These are phyloP conservation scores for Nicotiana otophora DNA, from an alignment of 257 asterid species.

Conservation along the genomic window DNA sequence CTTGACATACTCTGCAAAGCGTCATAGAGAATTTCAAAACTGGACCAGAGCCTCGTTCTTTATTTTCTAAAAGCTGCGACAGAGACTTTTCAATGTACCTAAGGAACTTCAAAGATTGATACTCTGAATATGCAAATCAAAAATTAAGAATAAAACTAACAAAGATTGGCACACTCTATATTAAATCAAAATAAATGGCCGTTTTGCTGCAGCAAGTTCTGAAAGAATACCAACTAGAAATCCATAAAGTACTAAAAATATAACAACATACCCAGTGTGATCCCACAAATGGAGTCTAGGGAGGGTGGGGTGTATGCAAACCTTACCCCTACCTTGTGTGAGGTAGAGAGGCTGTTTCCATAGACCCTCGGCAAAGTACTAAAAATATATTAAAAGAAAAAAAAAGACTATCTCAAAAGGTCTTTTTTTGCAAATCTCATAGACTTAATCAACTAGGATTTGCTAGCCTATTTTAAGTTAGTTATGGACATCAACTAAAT, in stretches of 20 bases:
- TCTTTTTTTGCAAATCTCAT: background rate
- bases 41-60: background rate
- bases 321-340: no score
- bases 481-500: background rate
- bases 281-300: no score
- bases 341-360: no score
- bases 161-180: background rate
- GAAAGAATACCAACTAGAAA: background rate
- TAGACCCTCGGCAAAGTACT: no score
- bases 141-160: background rate
- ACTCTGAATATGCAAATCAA: background rate
- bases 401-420: background rate
- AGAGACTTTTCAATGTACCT: background rate
- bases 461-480: background rate
- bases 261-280: background rate
- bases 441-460: background rate
- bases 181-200: background rate
- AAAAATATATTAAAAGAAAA: no score
- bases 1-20: slow-evolving; percentile 63
- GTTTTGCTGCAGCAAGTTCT: background rate
- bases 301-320: no score
- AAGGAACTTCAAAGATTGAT: background rate
- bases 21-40: background rate
- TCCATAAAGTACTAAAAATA: background rate
- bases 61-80: background rate